Evolutionary conservation across 2,329 filamentous ascomycete species (phyloP), one percentile per base, ranked within the genome.

Genomic region (Diaporthe caulivora): DNA sequence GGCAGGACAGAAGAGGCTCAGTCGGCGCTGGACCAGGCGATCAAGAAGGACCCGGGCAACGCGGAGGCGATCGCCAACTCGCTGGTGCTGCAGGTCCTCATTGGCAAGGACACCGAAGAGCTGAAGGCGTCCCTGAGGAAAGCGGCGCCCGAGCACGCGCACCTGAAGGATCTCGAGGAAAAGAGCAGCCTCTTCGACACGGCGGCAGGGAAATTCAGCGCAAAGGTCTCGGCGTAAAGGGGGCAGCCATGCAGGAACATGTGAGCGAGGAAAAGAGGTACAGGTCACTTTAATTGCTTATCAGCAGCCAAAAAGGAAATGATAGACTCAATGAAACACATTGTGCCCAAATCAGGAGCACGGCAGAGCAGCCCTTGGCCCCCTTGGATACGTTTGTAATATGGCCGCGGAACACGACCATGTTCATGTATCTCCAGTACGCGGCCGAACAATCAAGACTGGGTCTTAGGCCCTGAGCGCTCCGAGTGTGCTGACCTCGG

Each of bases 101-200:
- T 90, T 26, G 96, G 95, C 24, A 95, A 94, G 83, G 91, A 94
- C 78, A 82, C 88, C 5, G 82, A 86, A 21, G 91, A 94, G 78
- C 82, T 93, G 74, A 86, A 86, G 51, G 85, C 85, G 92, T 94
- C 85, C 34, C 83, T 93, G 42, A 85, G 89, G 82, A 88, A 87
- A 69, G 84, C 85, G 21, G 88, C 93, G 70, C 89, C 92, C 34
- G 84, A 92, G 70, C 95, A 98, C 82, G 85, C 90, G 44, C 86
- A 97, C 75, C 82, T 98, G 72, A 81, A 83, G 53, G 95, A 98
- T 78, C 84, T 97, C 78, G 88, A 91, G 79, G 94, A 95, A 84
- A 98, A 98, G 92, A 94, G 91, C 82, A 89, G 88, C n/a, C 84
- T 95, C 73, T 98, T 98, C 81, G 94, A 97, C 82, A 92, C 92